Base-by-base conservation (phyloP, 352 stramenopile species). In the Pythium graminicola region DNA sequence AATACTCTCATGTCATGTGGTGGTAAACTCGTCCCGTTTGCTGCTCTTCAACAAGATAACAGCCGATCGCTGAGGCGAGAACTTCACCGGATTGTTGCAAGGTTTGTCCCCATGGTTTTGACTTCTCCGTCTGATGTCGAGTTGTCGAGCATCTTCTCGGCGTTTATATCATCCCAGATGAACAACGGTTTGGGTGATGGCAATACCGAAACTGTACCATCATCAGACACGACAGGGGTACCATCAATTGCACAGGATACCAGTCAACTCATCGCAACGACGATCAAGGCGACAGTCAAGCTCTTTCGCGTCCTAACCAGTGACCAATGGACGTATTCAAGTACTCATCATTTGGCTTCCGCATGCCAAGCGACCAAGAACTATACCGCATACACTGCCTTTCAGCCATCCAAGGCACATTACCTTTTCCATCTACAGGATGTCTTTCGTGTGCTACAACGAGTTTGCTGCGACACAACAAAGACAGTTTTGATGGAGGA, bases 211-310 rank as follows among this genome's bases (percentile, higher is more conserved):
- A 17, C 26, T 16, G n/a, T 19, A n/a, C n/a, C 26, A 14, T 31
- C 38, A 41, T 8, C 38, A 31, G 29, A 51, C 19, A 16, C 28
- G 6, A 32, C 24, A 13, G 50, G 52, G 4, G 58, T 44, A 22
- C 55, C 23, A 11, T 31, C 50, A 7, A 40, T 32, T 20, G 26
- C 27, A 1, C 73, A 80, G 35, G 72, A 85, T 51, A 50, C 50
- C 0, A 54, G 54, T 1, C 69, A 76, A 33, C 45, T 88, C 3
- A 47, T 62, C 2, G 48, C 64, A 2, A 69, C 69, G 16, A 26
- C 85, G 14, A 64, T 84, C 26, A 87, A 82, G 43, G 69, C 75
- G 2, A 83, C 72, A 20, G 43, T 85, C 39, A 81, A 76, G 38
- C 42, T 86, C 11, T 79, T 68, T 13, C 70, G 77, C 7, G 51